phyloP scores from a whole-genome alignment of 169 alveolate species.

The Cryptosporidium sp. region DNA sequence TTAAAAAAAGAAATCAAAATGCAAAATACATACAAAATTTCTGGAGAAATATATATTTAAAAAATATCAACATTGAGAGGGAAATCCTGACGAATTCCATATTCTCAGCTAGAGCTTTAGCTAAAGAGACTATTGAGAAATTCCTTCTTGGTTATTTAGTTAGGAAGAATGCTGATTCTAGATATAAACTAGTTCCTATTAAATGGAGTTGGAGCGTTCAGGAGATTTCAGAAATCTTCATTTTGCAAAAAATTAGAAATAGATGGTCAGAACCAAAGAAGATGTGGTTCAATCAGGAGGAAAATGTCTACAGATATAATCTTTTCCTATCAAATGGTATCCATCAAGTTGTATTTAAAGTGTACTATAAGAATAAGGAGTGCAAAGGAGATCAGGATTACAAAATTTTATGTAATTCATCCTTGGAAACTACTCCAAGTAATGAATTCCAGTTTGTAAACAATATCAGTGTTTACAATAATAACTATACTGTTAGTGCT shows the following conservation, averaged over 20 bases:
- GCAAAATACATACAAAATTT: slow-evolving; percentile 39
- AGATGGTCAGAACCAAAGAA: slow-evolving; percentile 59
- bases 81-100: slow-evolving; percentile 28
- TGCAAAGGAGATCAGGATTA: background rate
- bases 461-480: background rate
- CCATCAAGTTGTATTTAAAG: slow-evolving; percentile 53
- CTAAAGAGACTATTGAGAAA: slow-evolving; percentile 35
- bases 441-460: slow-evolving; percentile 47
- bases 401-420: slow-evolving; percentile 40
- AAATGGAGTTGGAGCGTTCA: slow-evolving; percentile 62
- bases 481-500: slow-evolving; percentile 28
- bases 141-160: slow-evolving; percentile 14
- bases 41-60: slow-evolving; percentile 29
- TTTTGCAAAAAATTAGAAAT: background rate
- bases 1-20: slow-evolving; percentile 25
- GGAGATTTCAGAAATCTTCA: slow-evolving; percentile 10
- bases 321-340: slow-evolving; percentile 42
- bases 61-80: slow-evolving; percentile 3
- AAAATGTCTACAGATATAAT: slow-evolving; percentile 14
- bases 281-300: slow-evolving; percentile 47
- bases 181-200: slow-evolving; percentile 28
- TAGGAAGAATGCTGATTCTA: slow-evolving; percentile 33
- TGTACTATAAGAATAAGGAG: background rate
- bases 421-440: slow-evolving; percentile 47
- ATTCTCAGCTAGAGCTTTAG: slow-evolving; percentile 61